A percentile compares a stretch with the other conserved stretches of the same genome.
phyloP scores from a whole-genome alignment of 345 rosid genomes.

The Viola odorata region DNA sequence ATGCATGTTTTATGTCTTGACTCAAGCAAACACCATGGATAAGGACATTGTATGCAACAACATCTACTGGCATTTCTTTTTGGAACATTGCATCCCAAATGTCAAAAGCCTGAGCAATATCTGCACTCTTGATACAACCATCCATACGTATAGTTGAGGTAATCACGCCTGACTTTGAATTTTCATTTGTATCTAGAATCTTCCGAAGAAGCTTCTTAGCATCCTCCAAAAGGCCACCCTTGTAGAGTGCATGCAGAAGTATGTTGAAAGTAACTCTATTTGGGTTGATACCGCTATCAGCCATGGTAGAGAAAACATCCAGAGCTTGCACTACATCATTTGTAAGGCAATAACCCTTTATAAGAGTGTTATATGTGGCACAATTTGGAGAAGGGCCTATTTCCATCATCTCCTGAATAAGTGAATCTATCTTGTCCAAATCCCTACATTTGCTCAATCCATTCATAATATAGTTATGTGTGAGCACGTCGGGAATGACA shows the following conservation, averaged over 20 bases:
- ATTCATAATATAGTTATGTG: slow-evolving; percentile 61
- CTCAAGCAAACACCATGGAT: slow-evolving; percentile 53
- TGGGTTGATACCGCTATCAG: slow-evolving; percentile 43
- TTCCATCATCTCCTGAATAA: slow-evolving; percentile 63
- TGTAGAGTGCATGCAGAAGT: slow-evolving; percentile 55
- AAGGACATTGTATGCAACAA: slow-evolving; percentile 54
- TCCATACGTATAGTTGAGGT: slow-evolving; percentile 68
- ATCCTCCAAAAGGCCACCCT: slow-evolving; percentile 46
- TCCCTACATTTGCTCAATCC: slow-evolving; percentile 50
- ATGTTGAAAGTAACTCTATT: slow-evolving; percentile 60
- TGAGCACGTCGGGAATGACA: slow-evolving; percentile 44
- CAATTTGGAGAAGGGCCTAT: slow-evolving; percentile 55
- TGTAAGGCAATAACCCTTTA: slow-evolving; percentile 53
- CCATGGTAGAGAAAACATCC: slow-evolving; percentile 42
- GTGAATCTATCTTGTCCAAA: slow-evolving; percentile 47
- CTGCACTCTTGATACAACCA: slow-evolving; percentile 56
- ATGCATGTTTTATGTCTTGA: slow-evolving; percentile 37
- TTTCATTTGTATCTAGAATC: slow-evolving; percentile 34
- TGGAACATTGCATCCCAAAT: slow-evolving; percentile 42
- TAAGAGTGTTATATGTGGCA: slow-evolving; percentile 56
- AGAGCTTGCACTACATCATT: slow-evolving; percentile 55
- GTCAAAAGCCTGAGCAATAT: slow-evolving; percentile 38
- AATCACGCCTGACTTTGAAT: slow-evolving; percentile 34
- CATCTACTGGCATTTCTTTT: slow-evolving; percentile 33
- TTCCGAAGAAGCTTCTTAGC: slow-evolving; percentile 42